phyloP scores from a whole-genome alignment of 2,329 filamentous ascomycete species.

The Alternaria gaisen region DNA sequence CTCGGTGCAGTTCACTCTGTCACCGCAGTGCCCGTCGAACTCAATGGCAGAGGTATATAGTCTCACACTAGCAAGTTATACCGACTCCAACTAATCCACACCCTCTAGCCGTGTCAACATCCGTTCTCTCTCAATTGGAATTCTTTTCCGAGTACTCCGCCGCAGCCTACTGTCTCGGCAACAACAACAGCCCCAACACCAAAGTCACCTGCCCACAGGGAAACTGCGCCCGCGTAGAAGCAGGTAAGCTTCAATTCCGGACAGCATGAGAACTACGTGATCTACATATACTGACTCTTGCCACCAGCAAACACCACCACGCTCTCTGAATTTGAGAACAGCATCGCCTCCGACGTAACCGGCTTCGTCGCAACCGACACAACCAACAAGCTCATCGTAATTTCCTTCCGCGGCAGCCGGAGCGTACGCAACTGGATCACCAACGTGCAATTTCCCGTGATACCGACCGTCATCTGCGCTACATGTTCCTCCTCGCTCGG shows the following conservation, averaged over 20 bases:
- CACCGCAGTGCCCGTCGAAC: conserved; percentile 38
- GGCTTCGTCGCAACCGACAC: conserved; percentile 59
- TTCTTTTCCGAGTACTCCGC: conserved; percentile 63
- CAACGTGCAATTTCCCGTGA: conserved; percentile 58
- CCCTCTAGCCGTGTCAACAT: conserved; percentile 49
- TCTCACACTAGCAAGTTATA: background rate
- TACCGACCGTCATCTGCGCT: conserved; percentile 53
- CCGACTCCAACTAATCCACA: background rate
- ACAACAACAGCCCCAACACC: conserved; percentile 57
- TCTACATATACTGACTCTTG: background rate
- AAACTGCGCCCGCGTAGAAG: conserved; percentile 60
- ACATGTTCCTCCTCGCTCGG: conserved; percentile 66
- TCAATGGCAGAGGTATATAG: conserved; percentile 40
- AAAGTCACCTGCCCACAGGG: conserved; percentile 56
- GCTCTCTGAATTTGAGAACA: conserved; percentile 59
- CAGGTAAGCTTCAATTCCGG: background rate
- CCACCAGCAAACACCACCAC: conserved; percentile 53
- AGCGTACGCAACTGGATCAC: conserved; percentile 70
- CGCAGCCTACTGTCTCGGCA: conserved; percentile 61
- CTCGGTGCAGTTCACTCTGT: conserved; percentile 33
- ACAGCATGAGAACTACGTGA: background rate
- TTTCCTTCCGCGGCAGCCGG: conserved; percentile 67
- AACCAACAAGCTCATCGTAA: conserved; percentile 64
- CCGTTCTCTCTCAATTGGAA: conserved; percentile 53
- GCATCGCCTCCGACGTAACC: conserved; percentile 53